Conservation (phyloP, 2,329 filamentous ascomycete genomes). For the Macrophomina phaseolina region DNA sequence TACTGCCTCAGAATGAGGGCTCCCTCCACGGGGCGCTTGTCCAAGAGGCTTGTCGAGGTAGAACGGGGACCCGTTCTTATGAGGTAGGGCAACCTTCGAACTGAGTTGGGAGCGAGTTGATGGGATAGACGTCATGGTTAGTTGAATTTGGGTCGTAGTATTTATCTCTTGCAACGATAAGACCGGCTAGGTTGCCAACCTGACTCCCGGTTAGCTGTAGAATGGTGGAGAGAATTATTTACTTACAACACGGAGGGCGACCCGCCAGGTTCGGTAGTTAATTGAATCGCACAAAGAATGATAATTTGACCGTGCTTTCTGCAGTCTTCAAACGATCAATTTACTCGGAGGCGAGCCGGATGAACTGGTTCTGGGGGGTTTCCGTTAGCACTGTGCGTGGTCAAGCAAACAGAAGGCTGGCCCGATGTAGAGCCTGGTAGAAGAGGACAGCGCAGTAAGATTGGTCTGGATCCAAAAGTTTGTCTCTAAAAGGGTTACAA, state of each 20-base stretch:
- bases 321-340: neutral
- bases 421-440: neutral
- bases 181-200: conserved; percentile 17
- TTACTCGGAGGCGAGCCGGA: too few species aligned
- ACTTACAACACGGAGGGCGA: conserved; percentile 9
- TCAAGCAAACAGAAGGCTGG: neutral
- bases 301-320: neutral
- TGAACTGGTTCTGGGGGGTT: too few species aligned
- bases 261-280: neutral
- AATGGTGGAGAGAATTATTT: neutral
- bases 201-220: neutral
- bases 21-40: conserved; percentile 45
- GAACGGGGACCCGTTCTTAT: conserved; percentile 22
- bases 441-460: neutral
- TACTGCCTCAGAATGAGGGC: conserved; percentile 91
- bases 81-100: conserved; percentile 2
- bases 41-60: conserved; percentile 22
- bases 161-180: neutral
- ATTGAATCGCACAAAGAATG: neutral
- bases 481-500: neutral
- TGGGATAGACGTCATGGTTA: conserved; percentile 24
- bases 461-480: neutral
- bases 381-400: neutral
- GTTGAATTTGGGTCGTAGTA: neutral
- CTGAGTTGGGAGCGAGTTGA: conserved; percentile 18